Base-by-base conservation (phyloP, 1,139 yeast genomes). In the Candida sojae region DNA sequence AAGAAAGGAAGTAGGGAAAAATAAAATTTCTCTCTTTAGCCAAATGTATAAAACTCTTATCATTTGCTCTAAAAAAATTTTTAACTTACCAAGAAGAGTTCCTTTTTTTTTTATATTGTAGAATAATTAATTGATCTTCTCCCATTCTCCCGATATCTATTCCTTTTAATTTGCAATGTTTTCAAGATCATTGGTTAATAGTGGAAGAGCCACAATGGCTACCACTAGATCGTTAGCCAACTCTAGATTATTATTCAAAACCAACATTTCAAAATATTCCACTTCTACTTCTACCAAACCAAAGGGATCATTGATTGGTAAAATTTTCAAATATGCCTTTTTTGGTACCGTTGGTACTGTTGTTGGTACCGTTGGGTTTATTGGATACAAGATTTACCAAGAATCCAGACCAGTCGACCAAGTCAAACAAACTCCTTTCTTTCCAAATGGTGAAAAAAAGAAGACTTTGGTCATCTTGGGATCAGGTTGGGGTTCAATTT, bases 401-500 rank as follows among this genome's bases (percentile, higher is more conserved):
- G 95, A 87, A 67, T 70, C 81, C 5, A 75, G 77, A 55, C 92
- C 92, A 4, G 73, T 75, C 36, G 68, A 71, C 29, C 92, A 86
- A 64, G 53, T 56, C 33, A 69, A 70, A 51, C 87, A 83, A 64
- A 70, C 82, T 9, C 80, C 84, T n/a, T 67, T 75, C 35, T 82
- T 84, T 57, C 76, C 79, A 46, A 79, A 77, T 58, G 93, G 93
- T 36, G 82, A 88, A 51, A 82, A 86, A 65, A 89, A 88, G 78
- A 92, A 92, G 75, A 90, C 92, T 41, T 73, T 92, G 62, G 96
- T 92, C 48, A 84, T 92, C 56, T 79, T 92, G 59, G 97, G 98
- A 51, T 83, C 96, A 40, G 97, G 97, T 49, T 92, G 97, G 97
- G 97, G 96, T 49, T 82, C 96, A 12, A 84, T 88, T 46, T 82